Base-by-base conservation (phyloP, 352 stramenopile genomes). In the Bremia lactucae region DNA sequence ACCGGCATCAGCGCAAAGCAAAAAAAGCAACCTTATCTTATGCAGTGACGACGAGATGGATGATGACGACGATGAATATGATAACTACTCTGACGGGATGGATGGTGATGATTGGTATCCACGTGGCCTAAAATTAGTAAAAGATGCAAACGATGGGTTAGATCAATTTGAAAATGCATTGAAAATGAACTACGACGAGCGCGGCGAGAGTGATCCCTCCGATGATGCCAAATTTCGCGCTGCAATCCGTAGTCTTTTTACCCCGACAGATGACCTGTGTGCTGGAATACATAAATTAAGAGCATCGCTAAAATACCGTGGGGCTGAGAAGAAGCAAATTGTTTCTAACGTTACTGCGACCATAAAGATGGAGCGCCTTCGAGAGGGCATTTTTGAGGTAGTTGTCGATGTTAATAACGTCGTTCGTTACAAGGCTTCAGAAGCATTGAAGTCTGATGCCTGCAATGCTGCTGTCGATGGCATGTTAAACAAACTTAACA, bases 171-270 rank as follows among this genome's bases (percentile, higher is more conserved):
- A 69, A 4, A 50, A 41, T 1, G 50, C 72, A 25, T 47, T 86
- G 21, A 46, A 55, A 1, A 54, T 59, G 9, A 31, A 53, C 1
- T 90, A 90, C 35, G 57, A 70, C 22, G 41, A 81, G 4, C 43
- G 56, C 9, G 76, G 66, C 0, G 78, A 90, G 39, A 60, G 41
- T 4, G 37, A 28, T 14, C 18, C 11, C 1, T 50, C 67, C 0
- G 67, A 85, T 44, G 75, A 85, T 28, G 63, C 62, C 2, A 68
- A 55, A 45, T 82, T 86, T 24, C 72, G 78, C 6, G 78, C 78
- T 5, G 54, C 67, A 18, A 79, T 90, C 22, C 68, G 78, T 23
- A 87, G 78, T 62, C 49, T 90, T 2, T 87, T 90, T 41, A 90
- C 74, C 10, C 61, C 63, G 23, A 36, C 45, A 25, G 72, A 90